Evolutionary conservation across 208 protist species (phyloP).

Genomic region (Acanthamoeba sp.): DNA sequence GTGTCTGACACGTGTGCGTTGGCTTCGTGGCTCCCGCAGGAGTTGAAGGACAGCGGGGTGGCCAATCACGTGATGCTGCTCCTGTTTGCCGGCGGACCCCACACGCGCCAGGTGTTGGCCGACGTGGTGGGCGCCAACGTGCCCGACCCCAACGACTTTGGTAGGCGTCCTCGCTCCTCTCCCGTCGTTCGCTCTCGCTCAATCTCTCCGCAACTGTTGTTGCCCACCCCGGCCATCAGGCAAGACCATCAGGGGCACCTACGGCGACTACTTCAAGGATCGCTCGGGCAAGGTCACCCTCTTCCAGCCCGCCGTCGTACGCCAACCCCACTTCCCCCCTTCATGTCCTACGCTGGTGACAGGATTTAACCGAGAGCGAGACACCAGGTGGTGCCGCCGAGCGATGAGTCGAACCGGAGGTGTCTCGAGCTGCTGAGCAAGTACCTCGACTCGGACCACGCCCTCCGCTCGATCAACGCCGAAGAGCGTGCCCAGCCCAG

Average conservation of each 20-base stretch:
- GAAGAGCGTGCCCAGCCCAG: not conserved
- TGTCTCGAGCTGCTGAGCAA: not conserved
- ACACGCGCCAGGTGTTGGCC: not conserved
- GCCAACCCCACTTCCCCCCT: not conserved
- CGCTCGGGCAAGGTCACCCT: not conserved
- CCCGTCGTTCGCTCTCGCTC: not conserved
- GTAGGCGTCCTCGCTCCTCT: not conserved
- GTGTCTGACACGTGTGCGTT: not conserved
- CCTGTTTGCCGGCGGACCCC: not conserved
- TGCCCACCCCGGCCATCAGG: not conserved
- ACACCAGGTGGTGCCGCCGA: not conserved
- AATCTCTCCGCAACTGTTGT: no score
- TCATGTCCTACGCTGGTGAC: not conserved
- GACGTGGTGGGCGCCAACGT: constrained; percentile 28
- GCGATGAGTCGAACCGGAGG: not conserved
- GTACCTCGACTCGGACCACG: constrained; percentile 25
- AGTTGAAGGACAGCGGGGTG: not conserved
- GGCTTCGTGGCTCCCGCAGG: no score
- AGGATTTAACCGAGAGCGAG: no score
- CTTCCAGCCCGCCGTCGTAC: constrained; percentile 39
- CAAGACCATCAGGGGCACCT: constrained; percentile 8
- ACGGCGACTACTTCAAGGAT: constrained; percentile 27
- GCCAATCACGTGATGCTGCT: constrained; percentile 25
- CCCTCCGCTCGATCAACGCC: not conserved
- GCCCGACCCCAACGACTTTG: constrained; percentile 24